A percentile compares a stretch with the other conserved stretches of the same genome.
These are phyloP conservation scores for Russula griseocarnosa DNA, from an alignment of 768 basidiomycete species.

Conservation along the genomic window DNA sequence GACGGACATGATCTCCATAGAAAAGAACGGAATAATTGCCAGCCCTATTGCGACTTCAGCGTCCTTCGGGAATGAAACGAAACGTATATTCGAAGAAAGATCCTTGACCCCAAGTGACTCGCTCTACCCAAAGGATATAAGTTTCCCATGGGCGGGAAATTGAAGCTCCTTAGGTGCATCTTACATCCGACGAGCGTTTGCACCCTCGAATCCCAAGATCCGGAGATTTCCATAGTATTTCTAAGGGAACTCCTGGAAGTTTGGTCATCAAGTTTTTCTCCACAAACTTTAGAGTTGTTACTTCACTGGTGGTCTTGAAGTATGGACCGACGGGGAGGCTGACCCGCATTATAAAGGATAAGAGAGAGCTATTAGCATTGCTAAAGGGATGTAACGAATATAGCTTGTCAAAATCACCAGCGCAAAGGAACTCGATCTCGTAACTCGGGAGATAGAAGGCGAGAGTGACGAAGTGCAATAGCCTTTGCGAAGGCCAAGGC, in stretches of 20 bases:
- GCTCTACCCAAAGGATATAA: no score
- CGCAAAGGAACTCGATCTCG: not conserved
- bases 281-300: slow-evolving; percentile 32
- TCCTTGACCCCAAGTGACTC: not conserved
- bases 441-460: not conserved
- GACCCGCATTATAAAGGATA: slow-evolving; percentile 1
- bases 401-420: not conserved
- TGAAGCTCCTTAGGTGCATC: not conserved
- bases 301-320: slow-evolving; percentile 35
- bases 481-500: not conserved
- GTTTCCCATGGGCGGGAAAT: no score
- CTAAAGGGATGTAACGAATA: not conserved
- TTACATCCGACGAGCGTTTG: not conserved
- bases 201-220: not conserved
- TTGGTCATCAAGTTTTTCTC: slow-evolving; percentile 31
- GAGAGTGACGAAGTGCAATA: not conserved
- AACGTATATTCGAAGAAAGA: not conserved
- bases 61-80: not conserved
- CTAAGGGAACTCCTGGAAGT: not conserved
- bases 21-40: not conserved
- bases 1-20: not conserved
- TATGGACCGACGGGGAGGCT: no score
- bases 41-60: not conserved
- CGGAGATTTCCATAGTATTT: no score
- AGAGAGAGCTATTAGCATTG: not conserved